These are phyloP conservation scores for Claviceps sp. DNA, from an alignment of 2,329 filamentous ascomycete species.

Conservation along the genomic window DNA sequence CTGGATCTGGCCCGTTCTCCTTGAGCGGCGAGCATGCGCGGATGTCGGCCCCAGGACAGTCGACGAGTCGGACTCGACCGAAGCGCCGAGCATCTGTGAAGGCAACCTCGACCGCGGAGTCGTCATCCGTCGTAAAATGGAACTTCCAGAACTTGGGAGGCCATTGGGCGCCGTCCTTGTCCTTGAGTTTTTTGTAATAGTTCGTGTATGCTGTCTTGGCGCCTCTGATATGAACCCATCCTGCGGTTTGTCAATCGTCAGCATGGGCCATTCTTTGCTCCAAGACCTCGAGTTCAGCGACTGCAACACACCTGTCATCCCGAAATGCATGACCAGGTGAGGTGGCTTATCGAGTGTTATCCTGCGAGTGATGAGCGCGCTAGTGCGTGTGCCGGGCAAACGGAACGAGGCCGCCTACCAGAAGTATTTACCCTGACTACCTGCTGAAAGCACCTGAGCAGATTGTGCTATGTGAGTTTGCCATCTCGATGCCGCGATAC, in stretches of 20 bases:
- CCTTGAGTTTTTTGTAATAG: constrained; percentile 62
- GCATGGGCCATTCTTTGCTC: not conserved
- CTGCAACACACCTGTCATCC: constrained; percentile 43
- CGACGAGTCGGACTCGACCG: constrained; percentile 64
- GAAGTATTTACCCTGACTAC: constrained; percentile 94
- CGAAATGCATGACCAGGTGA: constrained; percentile 81
- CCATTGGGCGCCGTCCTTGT: constrained; percentile 52
- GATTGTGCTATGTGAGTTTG: not conserved
- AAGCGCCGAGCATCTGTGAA: constrained; percentile 78
- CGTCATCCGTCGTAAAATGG: constrained; percentile 49
- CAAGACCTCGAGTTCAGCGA: not conserved
- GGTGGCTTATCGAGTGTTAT: constrained; percentile 56
- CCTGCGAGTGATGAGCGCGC: constrained; percentile 14
- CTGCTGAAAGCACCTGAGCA: constrained; percentile 43
- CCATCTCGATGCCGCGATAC: too few species aligned
- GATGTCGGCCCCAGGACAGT: constrained; percentile 66
- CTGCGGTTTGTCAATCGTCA: constrained; percentile 13
- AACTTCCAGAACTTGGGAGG: constrained; percentile 90
- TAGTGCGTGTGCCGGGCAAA: constrained; percentile 16
- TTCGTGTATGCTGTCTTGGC: constrained; percentile 66
- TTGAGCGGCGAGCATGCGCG: constrained; percentile 64
- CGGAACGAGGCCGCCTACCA: constrained; percentile 39
- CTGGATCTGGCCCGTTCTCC: constrained; percentile 88
- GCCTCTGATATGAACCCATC: constrained; percentile 81
- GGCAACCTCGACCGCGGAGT: constrained; percentile 46